These are phyloP conservation scores for Aspergillus hortae DNA, from an alignment of 2,329 filamentous ascomycete genomes.

Conservation along the genomic window DNA sequence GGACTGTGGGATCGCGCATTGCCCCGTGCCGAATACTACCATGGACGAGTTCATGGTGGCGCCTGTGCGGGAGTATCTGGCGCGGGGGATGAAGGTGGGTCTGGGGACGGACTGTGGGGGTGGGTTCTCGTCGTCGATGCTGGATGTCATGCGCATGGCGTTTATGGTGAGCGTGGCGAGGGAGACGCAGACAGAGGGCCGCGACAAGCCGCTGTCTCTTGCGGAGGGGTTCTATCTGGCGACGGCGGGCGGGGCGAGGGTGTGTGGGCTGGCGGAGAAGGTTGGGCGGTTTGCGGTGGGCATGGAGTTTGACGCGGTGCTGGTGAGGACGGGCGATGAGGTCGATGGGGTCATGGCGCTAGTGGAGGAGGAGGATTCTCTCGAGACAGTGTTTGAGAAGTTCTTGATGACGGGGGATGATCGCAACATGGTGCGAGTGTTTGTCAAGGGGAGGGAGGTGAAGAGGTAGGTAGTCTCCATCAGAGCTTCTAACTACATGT, in stretches of 20 bases:
- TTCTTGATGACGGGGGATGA: conserved; percentile 66
- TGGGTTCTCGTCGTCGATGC: conserved; percentile 59
- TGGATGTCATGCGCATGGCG: conserved; percentile 45
- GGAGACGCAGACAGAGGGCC: conserved; percentile 29
- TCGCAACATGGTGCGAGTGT: conserved; percentile 57
- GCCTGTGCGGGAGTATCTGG: conserved; percentile 55
- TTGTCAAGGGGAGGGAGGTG: conserved; percentile 47
- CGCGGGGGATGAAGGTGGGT: conserved; percentile 60
- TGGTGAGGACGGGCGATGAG: conserved; percentile 41
- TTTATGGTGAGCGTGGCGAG: conserved; percentile 48
- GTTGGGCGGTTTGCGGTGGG: conserved; percentile 57
- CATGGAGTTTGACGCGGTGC: conserved; percentile 61
- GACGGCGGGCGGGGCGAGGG: conserved; percentile 59
- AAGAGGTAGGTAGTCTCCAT: too few relatives aligned
- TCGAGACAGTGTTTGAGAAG: conserved; percentile 55
- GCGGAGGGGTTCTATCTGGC: conserved; percentile 58
- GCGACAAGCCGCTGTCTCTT: conserved; percentile 47
- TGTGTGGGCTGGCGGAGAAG: conserved; percentile 52
- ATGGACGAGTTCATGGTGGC: conserved; percentile 58
- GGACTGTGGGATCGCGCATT: conserved; percentile 60
- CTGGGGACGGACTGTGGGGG: conserved; percentile 64
- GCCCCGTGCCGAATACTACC: conserved; percentile 62
- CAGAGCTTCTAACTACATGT: too few relatives aligned
- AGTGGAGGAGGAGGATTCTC: conserved; percentile 49
- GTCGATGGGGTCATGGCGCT: conserved; percentile 50